phyloP scores from a whole-genome alignment of 768 basidiomycete genomes.

The Cystofilobasidium capitatum region DNA sequence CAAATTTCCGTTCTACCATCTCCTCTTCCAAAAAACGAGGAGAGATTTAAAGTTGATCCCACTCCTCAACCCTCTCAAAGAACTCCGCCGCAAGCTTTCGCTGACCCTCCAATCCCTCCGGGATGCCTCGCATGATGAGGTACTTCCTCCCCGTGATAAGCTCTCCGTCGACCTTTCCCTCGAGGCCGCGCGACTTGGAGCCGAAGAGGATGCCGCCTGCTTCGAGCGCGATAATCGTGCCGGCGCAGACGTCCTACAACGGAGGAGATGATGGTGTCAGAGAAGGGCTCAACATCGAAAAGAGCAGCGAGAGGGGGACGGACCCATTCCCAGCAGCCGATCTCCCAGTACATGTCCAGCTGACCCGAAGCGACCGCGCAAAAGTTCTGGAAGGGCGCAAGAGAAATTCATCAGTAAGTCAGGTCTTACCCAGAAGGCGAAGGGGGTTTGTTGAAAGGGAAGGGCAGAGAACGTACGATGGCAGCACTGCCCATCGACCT shows the following conservation, averaged over 20 bases:
- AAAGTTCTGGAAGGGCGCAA: constrained; percentile 59
- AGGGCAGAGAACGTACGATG: constrained; percentile 50
- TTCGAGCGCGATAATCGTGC: constrained; percentile 80
- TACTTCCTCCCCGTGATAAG: constrained; percentile 71
- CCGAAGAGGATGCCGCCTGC: constrained; percentile 75
- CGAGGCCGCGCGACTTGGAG: constrained; percentile 40
- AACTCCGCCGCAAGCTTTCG: constrained; percentile 73
- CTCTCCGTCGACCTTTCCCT: constrained; percentile 49
- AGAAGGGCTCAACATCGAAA: neutral
- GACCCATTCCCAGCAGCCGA: constrained; percentile 28
- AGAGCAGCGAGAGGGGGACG: neutral
- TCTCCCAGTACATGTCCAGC: constrained; percentile 76
- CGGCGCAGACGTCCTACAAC: constrained; percentile 88
- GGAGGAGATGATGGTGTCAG: neutral
- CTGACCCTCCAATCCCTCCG: constrained; percentile 58
- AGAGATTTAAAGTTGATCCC: constrained; percentile 17
- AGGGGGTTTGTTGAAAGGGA: constrained; percentile 1
- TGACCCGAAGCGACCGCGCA: constrained; percentile 76
- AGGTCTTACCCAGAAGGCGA: constrained; percentile 11
- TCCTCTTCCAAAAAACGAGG: neutral
- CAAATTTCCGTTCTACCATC: neutral
- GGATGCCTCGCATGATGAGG: constrained; percentile 49
- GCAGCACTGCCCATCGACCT: constrained; percentile 75
- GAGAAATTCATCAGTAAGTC: constrained; percentile 34
- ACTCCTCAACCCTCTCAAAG: constrained; percentile 46